Conservation (phyloP, 208 protist species). For the Naegleria lovaniensis region DNA sequence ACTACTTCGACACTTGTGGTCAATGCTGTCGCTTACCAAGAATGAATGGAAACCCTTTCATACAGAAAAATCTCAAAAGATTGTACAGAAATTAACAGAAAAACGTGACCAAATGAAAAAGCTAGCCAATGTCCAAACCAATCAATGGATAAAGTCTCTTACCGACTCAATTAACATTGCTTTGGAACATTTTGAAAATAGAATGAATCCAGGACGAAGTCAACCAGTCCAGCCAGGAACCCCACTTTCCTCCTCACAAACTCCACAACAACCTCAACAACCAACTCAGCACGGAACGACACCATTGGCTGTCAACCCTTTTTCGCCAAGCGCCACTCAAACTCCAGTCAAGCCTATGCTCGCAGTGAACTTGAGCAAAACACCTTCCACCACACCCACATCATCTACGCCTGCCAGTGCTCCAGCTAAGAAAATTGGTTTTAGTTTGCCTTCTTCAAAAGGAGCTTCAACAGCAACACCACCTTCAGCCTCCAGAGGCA, state of each 20-base stretch:
- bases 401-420: neutral
- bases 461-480: neutral
- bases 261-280: neutral
- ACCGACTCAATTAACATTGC: neutral
- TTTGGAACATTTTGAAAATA: neutral
- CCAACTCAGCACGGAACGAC: neutral
- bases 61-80: neutral
- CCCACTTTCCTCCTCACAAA: neutral
- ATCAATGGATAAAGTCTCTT: neutral
- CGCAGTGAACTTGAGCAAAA: neutral
- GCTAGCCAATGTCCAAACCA: neutral
- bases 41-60: neutral
- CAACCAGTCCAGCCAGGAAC: neutral
- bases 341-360: neutral
- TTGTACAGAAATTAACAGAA: neutral
- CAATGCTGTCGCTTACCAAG: neutral
- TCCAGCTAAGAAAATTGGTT: neutral
- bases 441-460: neutral
- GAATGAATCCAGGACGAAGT: neutral
- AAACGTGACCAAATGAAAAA: neutral
- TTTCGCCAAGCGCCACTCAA: too few relatives aligned
- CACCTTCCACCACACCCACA: neutral
- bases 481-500: neutral
- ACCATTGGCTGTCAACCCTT: too few relatives aligned
- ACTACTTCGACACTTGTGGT: neutral